Evolutionary conservation across 495 filamentous ascomycete species (phyloP), one percentile per base, ranked within the genome.

Genomic region (Xylaria sp.): DNA sequence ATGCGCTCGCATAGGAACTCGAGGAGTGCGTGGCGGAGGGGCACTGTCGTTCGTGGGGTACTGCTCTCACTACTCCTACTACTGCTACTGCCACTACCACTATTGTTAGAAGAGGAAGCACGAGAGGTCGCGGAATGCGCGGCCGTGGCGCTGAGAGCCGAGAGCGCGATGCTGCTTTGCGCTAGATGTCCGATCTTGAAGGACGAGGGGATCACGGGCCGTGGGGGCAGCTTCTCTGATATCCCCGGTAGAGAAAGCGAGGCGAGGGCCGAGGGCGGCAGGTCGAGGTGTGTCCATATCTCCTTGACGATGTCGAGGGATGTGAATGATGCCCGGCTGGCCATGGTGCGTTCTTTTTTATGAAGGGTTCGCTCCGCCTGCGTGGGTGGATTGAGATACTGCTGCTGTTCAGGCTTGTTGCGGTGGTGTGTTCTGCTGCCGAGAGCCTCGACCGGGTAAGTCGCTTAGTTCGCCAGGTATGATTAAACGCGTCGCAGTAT

Each of bases 1-100:
- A 85, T 74, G 15, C 80, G 50, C 67, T 85, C 84, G 3, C 82
- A 83, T 26, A 81, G 78, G 80, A 85, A 85, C 67, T 85, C 84
- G 21, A 82, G 66, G 14, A 72, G 70, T 0, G 84, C 84, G 68
- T 85, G 82, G 26, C 76, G 74, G 0, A 78, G 70, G 19, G 78
- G 71, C 7, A 85, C 80, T 24, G 65, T 73, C 12, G 84, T 81
- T 35, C 57, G 55, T 15, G 67, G 67, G 31, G 41, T 55, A 14
- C 8, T 3, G 35, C 35, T 8, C 35, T n/a, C n/a, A n/a, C n/a
- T n/a, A n/a, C n/a, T n/a, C n/a, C n/a, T n/a, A n/a, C n/a, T n/a
- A n/a, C n/a, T n/a, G n/a, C n/a, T n/a, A n/a, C n/a, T n/a, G n/a
- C n/a, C n/a, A n/a, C 50, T 15, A 6, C 11, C 8, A n/a, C 19